Percentiles rank a stretch among this genome's conserved stretches.
phyloP scores from a whole-genome alignment of 1,284 basidiomycete genomes.

The Sphagnurus paluster region DNA sequence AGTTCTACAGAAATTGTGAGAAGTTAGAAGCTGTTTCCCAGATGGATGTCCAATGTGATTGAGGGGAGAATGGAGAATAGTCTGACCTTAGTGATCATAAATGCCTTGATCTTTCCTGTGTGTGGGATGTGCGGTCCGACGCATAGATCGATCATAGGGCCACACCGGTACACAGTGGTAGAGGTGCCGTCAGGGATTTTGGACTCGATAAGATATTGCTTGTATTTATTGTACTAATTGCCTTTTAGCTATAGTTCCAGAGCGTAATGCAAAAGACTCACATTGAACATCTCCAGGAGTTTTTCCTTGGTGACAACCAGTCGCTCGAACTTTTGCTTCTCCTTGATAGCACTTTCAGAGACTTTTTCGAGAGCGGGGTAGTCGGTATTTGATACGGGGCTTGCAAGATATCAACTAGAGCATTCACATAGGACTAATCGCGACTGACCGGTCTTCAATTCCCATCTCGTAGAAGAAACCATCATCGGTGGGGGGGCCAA shows the following conservation, averaged over 20 bases:
- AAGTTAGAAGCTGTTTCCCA: background rate
- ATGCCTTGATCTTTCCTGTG: conserved; percentile 96
- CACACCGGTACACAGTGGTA: conserved; percentile 98
- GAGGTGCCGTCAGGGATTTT: conserved; percentile 97
- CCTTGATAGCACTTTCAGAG: conserved; percentile 87
- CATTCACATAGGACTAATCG: background rate
- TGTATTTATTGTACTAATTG: conserved; percentile 97
- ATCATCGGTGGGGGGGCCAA: conserved; percentile 97
- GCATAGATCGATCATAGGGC: conserved; percentile 98
- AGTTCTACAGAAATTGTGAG: conserved; percentile 65
- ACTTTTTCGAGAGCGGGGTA: conserved; percentile 91
- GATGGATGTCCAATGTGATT: conserved; percentile 1
- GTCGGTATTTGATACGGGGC: conserved; percentile 78
- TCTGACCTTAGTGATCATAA: conserved; percentile 88
- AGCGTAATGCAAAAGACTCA: conserved; percentile 36
- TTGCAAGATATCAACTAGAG: conserved; percentile 26
- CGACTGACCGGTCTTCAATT: conserved; percentile 62
- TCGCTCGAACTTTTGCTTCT: conserved; percentile 97
- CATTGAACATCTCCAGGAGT: conserved; percentile 94
- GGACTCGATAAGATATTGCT: conserved; percentile 92
- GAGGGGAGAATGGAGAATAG: no score
- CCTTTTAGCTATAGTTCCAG: background rate
- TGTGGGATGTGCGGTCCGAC: conserved; percentile 97
- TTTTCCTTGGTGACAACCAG: conserved; percentile 93
- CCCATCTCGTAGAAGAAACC: conserved; percentile 99